Evolutionary conservation across 2,329 filamentous ascomycete genomes (phyloP).

Genomic region (Penicillium hesseltinei): DNA sequence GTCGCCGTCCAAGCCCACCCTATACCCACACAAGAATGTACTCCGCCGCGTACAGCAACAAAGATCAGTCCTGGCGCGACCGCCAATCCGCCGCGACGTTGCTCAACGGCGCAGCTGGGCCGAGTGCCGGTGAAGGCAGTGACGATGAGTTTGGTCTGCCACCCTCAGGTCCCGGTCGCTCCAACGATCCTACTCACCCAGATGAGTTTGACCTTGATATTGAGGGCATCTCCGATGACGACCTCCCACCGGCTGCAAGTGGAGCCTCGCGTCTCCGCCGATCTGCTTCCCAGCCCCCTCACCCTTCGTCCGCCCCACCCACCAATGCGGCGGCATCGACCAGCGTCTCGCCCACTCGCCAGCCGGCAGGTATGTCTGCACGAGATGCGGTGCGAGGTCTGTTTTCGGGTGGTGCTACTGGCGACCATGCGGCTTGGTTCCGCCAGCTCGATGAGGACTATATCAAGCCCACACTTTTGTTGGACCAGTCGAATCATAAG

Average conservation of each 20-base stretch:
- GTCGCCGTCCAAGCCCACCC: slow-evolving; percentile 51
- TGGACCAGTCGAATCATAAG: slow-evolving; percentile 63
- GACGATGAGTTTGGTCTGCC: slow-evolving; percentile 52
- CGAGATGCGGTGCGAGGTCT: slow-evolving; percentile 76
- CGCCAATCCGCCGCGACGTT: slow-evolving; percentile 51
- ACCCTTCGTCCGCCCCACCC: slow-evolving; percentile 20
- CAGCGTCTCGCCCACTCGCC: slow-evolving; percentile 33
- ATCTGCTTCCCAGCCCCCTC: slow-evolving; percentile 37
- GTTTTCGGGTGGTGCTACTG: slow-evolving; percentile 66
- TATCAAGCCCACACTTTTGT: slow-evolving; percentile 84
- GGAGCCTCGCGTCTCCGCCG: slow-evolving; percentile 34
- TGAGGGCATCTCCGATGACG: slow-evolving; percentile 53
- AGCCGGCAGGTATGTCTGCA: slow-evolving; percentile 59
- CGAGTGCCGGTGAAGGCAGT: slow-evolving; percentile 36
- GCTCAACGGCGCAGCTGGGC: slow-evolving; percentile 38
- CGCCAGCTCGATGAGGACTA: slow-evolving; percentile 92
- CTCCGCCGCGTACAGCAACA: slow-evolving; percentile 48
- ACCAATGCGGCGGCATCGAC: slow-evolving; percentile 20
- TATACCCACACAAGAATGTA: slow-evolving; percentile 51
- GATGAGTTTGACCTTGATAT: slow-evolving; percentile 41
- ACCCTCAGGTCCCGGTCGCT: slow-evolving; percentile 39
- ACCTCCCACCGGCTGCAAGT: slow-evolving; percentile 57
- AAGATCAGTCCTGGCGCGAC: slow-evolving; percentile 46
- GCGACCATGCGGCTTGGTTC: slow-evolving; percentile 88
- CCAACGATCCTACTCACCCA: slow-evolving; percentile 33